phyloP scores from a whole-genome alignment of 2,329 filamentous ascomycete species.

The Trichophyton simii region DNA sequence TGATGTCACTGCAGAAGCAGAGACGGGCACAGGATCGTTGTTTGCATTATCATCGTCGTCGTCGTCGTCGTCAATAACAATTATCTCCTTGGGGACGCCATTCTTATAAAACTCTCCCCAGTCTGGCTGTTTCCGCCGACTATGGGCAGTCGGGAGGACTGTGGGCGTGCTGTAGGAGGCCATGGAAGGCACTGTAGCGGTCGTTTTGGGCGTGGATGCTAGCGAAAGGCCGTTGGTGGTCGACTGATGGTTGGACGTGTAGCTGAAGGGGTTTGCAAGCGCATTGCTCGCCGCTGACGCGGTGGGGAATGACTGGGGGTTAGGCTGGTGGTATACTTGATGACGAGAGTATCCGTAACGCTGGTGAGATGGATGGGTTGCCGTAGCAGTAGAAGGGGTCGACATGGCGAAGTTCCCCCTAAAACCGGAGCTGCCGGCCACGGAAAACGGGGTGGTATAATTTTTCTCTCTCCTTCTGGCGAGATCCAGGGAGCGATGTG shows the following conservation, averaged over 20 bases:
- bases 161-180: slow-evolving; percentile 8
- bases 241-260: slow-evolving; percentile 25
- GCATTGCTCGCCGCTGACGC: slow-evolving; percentile 28
- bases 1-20: slow-evolving; percentile 12
- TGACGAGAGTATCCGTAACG: slow-evolving; percentile 48
- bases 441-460: neutral
- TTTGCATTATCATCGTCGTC: slow-evolving; percentile 18
- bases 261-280: slow-evolving; percentile 34
- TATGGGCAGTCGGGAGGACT: slow-evolving; percentile 13
- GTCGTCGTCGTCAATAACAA: slow-evolving; percentile 54
- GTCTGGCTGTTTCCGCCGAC: slow-evolving; percentile 40
- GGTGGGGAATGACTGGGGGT: slow-evolving; percentile 40
- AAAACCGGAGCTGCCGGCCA: neutral
- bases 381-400: slow-evolving; percentile 66
- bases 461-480: neutral
- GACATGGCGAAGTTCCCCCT: slow-evolving; percentile 47
- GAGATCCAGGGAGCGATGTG: too few relatives aligned
- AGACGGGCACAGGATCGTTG: slow-evolving; percentile 17
- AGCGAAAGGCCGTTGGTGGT: slow-evolving; percentile 10
- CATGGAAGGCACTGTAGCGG: slow-evolving; percentile 6
- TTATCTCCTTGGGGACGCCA: slow-evolving; percentile 70
- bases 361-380: slow-evolving; percentile 55
- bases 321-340: slow-evolving; percentile 45
- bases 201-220: slow-evolving; percentile 5
- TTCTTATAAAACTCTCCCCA: slow-evolving; percentile 76